Conservation (phyloP, 768 basidiomycete genomes). For the Russula virescens region DNA sequence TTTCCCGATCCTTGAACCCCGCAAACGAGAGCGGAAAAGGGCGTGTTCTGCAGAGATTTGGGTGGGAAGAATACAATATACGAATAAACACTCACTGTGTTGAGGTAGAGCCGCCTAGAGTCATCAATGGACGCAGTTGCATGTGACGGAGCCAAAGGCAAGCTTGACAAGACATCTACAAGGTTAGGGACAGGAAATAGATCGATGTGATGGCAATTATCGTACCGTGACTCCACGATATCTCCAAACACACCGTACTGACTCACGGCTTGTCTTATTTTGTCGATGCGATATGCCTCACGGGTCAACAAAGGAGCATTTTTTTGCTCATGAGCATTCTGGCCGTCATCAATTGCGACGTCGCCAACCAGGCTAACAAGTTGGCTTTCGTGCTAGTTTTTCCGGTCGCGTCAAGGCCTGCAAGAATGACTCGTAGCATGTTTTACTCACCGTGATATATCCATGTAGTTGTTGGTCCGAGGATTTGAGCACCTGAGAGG, state of each 20-base stretch:
- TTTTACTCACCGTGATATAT: background rate
- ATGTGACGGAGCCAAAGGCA: background rate
- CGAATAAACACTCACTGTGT: constrained; percentile 43
- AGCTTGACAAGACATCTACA: background rate
- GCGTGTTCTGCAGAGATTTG: constrained; percentile 47
- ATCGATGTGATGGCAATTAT: background rate
- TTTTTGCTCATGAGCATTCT: constrained; percentile 25
- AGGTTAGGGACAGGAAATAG: background rate
- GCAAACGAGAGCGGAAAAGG: constrained; percentile 70
- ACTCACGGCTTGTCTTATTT: constrained; percentile 28
- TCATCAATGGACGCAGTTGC: background rate
- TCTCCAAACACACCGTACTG: constrained; percentile 64
- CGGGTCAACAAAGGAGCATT: constrained; percentile 32
- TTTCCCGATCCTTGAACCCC: constrained; percentile 76
- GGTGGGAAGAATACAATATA: background rate
- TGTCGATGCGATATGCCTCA: constrained; percentile 26
- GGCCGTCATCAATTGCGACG: background rate
- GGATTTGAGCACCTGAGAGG: background rate
- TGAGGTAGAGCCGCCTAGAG: constrained; percentile 50
- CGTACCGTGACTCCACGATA: constrained; percentile 14
- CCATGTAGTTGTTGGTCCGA: no score
- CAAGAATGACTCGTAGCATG: background rate
- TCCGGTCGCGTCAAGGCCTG: background rate
- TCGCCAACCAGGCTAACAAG: constrained; percentile 1
- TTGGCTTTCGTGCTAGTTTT: constrained; percentile 10